Conservation (phyloP, 148 eudicot genomes). For the Gaultheria prostrata region DNA sequence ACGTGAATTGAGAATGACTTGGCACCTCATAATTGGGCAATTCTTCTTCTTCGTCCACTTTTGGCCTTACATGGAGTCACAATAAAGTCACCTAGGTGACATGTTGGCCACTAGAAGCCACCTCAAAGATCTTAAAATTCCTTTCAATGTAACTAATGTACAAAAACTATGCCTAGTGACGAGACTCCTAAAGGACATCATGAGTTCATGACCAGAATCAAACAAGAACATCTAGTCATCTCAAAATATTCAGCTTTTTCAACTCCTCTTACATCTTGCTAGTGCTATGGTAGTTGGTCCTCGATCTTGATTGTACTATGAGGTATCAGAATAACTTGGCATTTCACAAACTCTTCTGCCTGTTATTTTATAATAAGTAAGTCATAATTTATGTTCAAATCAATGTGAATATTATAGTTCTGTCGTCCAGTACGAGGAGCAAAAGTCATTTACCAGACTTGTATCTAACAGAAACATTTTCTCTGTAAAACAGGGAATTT, state of each 20-base stretch:
- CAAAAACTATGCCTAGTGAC: not conserved
- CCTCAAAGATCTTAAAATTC: not conserved
- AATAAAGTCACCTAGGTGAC: not conserved
- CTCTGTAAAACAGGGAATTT: not conserved
- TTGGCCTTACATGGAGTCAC: not conserved
- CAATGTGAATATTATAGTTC: not conserved
- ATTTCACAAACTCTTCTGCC: not conserved
- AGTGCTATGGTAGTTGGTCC: no score
- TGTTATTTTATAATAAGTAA: not conserved
- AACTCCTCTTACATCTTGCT: not conserved
- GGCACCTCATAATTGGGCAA: not conserved
- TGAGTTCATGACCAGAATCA: not conserved
- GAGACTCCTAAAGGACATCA: not conserved
- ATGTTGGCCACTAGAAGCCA: not conserved
- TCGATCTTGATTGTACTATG: not conserved
- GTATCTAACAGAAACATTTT: not conserved
- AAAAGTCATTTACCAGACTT: not conserved
- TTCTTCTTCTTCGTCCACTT: not conserved
- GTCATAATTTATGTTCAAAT: not conserved
- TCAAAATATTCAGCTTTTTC: not conserved
- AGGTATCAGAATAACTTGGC: not conserved
- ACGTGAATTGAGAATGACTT: no score
- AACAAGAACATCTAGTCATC: not conserved
- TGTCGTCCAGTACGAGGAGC: not conserved
- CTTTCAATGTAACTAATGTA: not conserved